These are phyloP conservation scores for Colletotrichum sidae DNA, from an alignment of 2,329 filamentous ascomycete genomes.

Conservation along the genomic window DNA sequence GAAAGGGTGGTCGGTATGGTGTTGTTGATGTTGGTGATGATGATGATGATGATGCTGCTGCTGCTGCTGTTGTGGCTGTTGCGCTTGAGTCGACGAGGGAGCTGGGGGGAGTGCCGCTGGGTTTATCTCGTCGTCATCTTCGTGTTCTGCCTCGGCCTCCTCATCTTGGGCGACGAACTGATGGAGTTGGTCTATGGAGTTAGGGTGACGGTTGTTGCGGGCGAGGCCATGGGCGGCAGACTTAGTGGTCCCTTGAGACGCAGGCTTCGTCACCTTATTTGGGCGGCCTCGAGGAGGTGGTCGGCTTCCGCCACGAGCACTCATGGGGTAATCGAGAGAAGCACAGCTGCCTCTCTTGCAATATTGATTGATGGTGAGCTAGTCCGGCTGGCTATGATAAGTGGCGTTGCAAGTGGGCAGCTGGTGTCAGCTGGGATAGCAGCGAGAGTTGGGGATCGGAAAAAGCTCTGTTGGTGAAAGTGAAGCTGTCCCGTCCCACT, in stretches of 20 bases:
- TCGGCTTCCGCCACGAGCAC: conserved; percentile 38
- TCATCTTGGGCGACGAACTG: conserved; percentile 40
- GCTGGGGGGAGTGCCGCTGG: conserved; percentile 10
- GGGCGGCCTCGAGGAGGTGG: conserved; percentile 50
- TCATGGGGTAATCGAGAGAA: conserved; percentile 31
- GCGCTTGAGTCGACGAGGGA: conserved; percentile 18
- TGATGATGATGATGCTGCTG: conserved; percentile 32
- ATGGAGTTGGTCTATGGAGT: conserved; percentile 49
- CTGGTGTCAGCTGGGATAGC: conserved; percentile 37
- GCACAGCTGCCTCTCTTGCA: conserved; percentile 12
- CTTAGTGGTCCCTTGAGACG: conserved; percentile 35
- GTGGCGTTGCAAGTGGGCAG: conserved; percentile 30
- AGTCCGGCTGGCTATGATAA: conserved; percentile 25
- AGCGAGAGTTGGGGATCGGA: conserved; percentile 28
- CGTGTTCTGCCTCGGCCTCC: conserved; percentile 40
- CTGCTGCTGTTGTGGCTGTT: conserved; percentile 40
- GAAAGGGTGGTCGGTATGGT: conserved; percentile 42
- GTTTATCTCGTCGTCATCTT: conserved; percentile 32
- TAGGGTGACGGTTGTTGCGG: conserved; percentile 45
- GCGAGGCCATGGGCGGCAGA: conserved; percentile 23
- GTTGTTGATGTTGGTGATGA: conserved; percentile 37
- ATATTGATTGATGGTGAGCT: conserved; percentile 35
- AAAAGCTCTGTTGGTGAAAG: conserved; percentile 34
- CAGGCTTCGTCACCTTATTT: conserved; percentile 58
- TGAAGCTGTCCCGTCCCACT: conserved; percentile 27